Evolutionary conservation across 2,329 filamentous ascomycete genomes (phyloP).

Genomic region (Neofusicoccum laricinum): DNA sequence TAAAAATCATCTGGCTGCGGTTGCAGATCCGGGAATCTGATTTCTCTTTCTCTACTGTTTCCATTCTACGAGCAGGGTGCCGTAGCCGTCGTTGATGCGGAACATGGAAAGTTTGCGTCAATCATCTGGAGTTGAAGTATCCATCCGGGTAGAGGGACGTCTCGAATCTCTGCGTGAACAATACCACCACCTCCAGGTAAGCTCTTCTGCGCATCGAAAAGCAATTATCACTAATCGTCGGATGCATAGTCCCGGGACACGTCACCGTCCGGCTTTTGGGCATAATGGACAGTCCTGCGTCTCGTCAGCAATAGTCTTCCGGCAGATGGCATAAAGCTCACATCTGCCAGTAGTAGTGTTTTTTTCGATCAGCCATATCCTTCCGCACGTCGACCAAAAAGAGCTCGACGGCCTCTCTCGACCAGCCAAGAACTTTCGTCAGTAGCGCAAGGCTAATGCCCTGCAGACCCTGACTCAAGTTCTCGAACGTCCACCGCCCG

Average conservation of each 20-base stretch:
- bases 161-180: too few species aligned
- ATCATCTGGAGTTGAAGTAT: too few species aligned
- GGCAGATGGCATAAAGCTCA: background rate
- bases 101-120: too few species aligned
- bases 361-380: conserved; percentile 14
- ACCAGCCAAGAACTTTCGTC: conserved; percentile 14
- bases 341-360: conserved; percentile 12
- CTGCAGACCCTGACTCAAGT: conserved; percentile 15
- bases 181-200: too few species aligned
- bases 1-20: background rate
- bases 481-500: conserved; percentile 12
- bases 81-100: too few species aligned
- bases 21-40: background rate
- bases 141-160: too few species aligned
- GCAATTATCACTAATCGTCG: background rate
- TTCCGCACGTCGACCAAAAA: conserved; percentile 12
- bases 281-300: background rate
- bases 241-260: background rate
- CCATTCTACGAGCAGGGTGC: background rate
- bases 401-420: conserved; percentile 9
- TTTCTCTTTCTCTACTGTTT: background rate
- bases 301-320: background rate
- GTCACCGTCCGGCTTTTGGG: background rate
- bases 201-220: background rate
- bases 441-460: conserved; percentile 14